These are phyloP conservation scores for Hyaloscypha hepaticicola DNA, from an alignment of 495 filamentous ascomycete genomes.

Conservation along the genomic window DNA sequence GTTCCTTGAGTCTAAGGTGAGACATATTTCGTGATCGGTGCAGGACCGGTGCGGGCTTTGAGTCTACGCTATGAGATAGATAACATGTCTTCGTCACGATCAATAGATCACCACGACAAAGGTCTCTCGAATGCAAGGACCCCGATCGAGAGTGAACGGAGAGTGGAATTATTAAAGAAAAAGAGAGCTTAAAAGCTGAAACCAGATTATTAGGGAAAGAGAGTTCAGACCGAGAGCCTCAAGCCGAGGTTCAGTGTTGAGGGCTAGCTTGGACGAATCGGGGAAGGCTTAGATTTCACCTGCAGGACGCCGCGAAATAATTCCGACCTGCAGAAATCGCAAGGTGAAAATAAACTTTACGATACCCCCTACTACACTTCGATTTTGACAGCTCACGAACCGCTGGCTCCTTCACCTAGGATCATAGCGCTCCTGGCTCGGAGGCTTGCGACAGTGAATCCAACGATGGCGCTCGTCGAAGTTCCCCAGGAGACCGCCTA, in stretches of 20 bases:
- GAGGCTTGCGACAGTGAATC: slow-evolving; percentile 47
- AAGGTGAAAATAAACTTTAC: neutral
- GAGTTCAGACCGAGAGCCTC: neutral
- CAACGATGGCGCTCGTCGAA: slow-evolving; percentile 56
- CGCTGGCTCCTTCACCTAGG: slow-evolving; percentile 61
- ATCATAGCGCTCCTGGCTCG: slow-evolving; percentile 57
- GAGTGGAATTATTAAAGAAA: neutral
- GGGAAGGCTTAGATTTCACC: neutral
- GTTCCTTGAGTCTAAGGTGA: slow-evolving; percentile 53
- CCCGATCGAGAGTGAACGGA: neutral
- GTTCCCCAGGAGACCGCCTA: slow-evolving; percentile 37
- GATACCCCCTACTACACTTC: neutral
- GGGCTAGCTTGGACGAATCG: neutral
- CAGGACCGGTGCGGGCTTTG: neutral
- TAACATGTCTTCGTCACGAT: neutral
- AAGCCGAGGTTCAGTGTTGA: neutral
- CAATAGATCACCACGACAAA: neutral
- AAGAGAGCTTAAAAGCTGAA: neutral
- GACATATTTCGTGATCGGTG: slow-evolving; percentile 17
- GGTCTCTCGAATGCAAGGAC: neutral
- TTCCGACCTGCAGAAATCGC: neutral
- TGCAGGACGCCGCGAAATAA: neutral
- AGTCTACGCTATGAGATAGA: neutral
- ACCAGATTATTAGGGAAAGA: neutral
- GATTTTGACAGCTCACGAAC: slow-evolving; percentile 7